phyloP scores from a whole-genome alignment of 257 asterid genomes.

The Coffea canephora region DNA sequence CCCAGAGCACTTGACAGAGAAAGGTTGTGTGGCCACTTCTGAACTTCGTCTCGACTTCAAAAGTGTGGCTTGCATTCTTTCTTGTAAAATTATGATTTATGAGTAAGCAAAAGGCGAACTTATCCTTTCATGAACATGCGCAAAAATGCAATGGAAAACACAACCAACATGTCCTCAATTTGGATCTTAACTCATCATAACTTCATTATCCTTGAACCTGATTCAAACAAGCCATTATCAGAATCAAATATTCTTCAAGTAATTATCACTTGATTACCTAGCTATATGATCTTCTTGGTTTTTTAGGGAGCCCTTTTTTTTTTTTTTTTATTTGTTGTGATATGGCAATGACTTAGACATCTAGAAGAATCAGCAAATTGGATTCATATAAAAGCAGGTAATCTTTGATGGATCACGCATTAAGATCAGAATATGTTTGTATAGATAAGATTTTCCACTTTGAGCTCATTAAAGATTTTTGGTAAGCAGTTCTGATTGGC shows the following conservation, averaged over 20 bases:
- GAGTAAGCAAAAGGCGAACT: background rate
- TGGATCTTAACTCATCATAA: background rate
- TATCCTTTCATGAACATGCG: conserved; percentile 1
- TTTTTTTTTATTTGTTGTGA: too few species aligned
- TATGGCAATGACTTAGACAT: background rate
- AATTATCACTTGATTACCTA: background rate
- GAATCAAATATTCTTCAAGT: background rate
- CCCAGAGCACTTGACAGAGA: background rate
- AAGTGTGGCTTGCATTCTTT: background rate
- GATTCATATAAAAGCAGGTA: background rate
- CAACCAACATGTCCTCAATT: background rate
- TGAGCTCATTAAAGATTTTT: too few species aligned
- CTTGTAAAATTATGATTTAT: background rate
- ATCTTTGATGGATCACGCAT: background rate
- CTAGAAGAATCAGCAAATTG: background rate
- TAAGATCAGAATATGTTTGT: background rate
- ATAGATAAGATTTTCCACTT: background rate
- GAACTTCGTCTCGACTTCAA: background rate
- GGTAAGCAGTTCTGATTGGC: background rate
- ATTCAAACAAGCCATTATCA: background rate
- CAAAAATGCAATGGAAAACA: background rate
- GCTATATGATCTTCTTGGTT: too few species aligned
- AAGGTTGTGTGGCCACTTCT: background rate
- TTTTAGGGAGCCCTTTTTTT: too few species aligned
- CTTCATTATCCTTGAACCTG: background rate